These are phyloP conservation scores for Rhynchospora breviuscula DNA, from an alignment of 176 grass and related monocot species.

Conservation along the genomic window DNA sequence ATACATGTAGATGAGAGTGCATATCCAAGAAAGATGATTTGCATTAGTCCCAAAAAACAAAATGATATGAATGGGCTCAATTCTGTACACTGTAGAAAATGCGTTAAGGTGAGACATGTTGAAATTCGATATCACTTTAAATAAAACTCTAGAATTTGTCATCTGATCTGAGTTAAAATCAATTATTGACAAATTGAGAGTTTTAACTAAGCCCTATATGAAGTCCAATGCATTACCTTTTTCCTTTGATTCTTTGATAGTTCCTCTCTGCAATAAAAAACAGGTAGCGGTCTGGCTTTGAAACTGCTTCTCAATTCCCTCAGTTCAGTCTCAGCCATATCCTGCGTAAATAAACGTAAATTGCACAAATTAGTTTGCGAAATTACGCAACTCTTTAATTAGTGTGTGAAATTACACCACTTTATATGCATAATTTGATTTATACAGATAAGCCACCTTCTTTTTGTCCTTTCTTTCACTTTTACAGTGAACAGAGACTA, in stretches of 20 bases:
- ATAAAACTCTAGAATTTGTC: background rate
- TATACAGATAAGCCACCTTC: slow-evolving; percentile 7
- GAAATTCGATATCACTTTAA: slow-evolving; percentile 1
- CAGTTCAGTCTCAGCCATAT: slow-evolving; percentile 34
- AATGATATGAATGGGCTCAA: no score
- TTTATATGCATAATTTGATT: background rate
- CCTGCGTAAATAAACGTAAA: slow-evolving; percentile 29
- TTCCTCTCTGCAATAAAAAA: slow-evolving; percentile 53
- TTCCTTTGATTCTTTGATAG: slow-evolving; percentile 36
- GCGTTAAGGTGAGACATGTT: background rate
- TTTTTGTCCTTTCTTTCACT: slow-evolving; percentile 29
- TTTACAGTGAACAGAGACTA: slow-evolving; percentile 23
- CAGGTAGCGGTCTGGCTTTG: slow-evolving; percentile 45
- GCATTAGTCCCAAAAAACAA: no score
- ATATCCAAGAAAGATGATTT: no score
- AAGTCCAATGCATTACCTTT: slow-evolving; percentile 37
- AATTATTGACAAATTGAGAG: no score
- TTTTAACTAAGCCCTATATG: no score
- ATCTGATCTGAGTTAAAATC: no score
- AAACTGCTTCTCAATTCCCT: slow-evolving; percentile 42
- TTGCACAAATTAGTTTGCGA: background rate
- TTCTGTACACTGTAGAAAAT: no score
- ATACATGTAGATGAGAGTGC: no score
- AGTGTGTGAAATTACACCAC: no score
- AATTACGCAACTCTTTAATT: background rate